phyloP scores from a whole-genome alignment of 2,329 filamentous ascomycete species.

The Colletotrichum truncatum region DNA sequence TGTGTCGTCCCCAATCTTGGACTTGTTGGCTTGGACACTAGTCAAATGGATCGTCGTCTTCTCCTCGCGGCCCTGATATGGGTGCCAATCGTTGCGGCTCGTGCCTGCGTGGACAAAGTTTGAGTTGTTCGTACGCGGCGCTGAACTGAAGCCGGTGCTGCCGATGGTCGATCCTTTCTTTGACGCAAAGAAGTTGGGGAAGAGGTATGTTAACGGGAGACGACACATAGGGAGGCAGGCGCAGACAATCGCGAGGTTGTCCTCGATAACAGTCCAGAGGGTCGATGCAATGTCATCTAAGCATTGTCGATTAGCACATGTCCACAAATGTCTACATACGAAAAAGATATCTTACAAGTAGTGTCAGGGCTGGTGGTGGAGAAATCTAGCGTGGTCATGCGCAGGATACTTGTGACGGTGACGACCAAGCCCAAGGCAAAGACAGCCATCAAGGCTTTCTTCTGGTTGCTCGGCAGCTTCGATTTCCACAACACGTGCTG shows the following conservation, averaged over 20 bases:
- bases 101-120: slow-evolving; percentile 32
- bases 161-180: slow-evolving; percentile 16
- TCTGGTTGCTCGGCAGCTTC: slow-evolving; percentile 50
- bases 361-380: slow-evolving; percentile 48
- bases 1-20: slow-evolving; percentile 34
- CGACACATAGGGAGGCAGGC: slow-evolving; percentile 42
- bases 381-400: slow-evolving; percentile 49
- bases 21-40: slow-evolving; percentile 32
- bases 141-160: slow-evolving; percentile 20
- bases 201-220: slow-evolving; percentile 45
- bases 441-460: slow-evolving; percentile 50
- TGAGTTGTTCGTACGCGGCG: slow-evolving; percentile 10
- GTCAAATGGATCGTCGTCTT: slow-evolving; percentile 38
- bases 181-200: slow-evolving; percentile 43
- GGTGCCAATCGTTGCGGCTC: slow-evolving; percentile 41
- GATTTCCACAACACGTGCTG: slow-evolving; percentile 55
- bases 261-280: slow-evolving; percentile 37
- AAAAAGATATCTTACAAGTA: slow-evolving; percentile 39
- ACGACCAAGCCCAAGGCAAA: slow-evolving; percentile 53
- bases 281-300: slow-evolving; percentile 32
- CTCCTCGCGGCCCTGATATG: slow-evolving; percentile 41
- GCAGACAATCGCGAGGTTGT: slow-evolving; percentile 36
- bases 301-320: slow-evolving; percentile 35
- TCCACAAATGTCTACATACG: neutral
- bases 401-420: slow-evolving; percentile 52